phyloP scores from a whole-genome alignment of 176 grass and related monocot genomes.

The Tuctoria greenei region DNA sequence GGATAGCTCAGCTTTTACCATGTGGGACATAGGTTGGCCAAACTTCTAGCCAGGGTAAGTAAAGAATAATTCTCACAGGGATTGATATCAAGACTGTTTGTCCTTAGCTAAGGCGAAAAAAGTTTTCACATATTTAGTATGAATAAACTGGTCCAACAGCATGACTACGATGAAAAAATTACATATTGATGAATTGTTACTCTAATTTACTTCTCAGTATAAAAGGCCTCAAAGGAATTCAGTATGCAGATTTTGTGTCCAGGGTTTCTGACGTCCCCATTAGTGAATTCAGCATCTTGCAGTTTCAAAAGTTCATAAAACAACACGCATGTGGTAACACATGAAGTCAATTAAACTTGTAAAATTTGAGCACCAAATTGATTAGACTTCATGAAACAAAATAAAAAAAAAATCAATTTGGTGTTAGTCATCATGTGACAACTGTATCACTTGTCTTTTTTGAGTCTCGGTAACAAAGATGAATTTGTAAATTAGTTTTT shows the following conservation, averaged over 20 bases:
- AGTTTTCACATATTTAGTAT: background rate
- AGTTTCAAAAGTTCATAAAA: background rate
- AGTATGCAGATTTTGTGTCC: background rate
- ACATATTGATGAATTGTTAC: background rate
- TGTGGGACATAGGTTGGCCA: background rate
- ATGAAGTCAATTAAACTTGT: too few species aligned
- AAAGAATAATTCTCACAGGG: conserved; percentile 15
- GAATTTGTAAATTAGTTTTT: background rate
- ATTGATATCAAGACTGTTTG: conserved; percentile 13
- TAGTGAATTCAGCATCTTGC: background rate
- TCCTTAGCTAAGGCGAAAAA: conserved; percentile 3
- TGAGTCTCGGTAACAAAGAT: background rate
- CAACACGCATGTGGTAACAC: background rate
- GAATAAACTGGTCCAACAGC: background rate
- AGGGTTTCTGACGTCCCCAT: background rate
- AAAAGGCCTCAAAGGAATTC: conserved; percentile 7
- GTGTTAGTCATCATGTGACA: background rate
- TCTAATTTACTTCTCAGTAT: conserved; percentile 5
- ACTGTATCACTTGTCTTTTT: background rate
- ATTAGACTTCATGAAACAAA: background rate
- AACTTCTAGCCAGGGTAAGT: conserved; percentile 2
- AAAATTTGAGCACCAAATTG: background rate
- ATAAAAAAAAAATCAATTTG: background rate
- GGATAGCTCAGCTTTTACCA: background rate
- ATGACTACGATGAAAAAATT: background rate